These are phyloP conservation scores for Blastobotrys apis DNA, from an alignment of 1,139 yeast species.

Conservation along the genomic window DNA sequence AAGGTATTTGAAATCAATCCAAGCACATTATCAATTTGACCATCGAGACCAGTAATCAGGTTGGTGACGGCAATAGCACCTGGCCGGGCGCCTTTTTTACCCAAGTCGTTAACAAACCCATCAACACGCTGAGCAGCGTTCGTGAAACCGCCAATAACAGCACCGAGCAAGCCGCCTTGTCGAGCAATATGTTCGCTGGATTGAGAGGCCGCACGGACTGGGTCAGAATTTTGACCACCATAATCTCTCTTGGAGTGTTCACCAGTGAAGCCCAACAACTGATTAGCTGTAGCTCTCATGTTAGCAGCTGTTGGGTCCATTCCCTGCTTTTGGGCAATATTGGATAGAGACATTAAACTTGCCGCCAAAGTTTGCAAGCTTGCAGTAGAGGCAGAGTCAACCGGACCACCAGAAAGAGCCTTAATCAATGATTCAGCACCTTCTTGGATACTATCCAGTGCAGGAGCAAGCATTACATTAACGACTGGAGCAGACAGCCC, in stretches of 20 bases:
- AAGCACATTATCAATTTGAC: conserved; percentile 33
- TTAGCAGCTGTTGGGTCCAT: conserved; percentile 16
- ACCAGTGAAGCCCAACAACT: neutral
- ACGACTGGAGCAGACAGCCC: conserved; percentile 26
- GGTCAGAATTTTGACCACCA: neutral
- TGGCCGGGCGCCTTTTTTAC: conserved; percentile 25
- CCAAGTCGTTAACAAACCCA: conserved; percentile 24
- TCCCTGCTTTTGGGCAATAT: conserved; percentile 16
- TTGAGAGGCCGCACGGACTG: neutral
- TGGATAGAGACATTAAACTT: conserved; percentile 13
- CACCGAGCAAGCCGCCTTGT: conserved; percentile 2
- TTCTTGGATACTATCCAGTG: conserved; percentile 31
- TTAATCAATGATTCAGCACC: conserved; percentile 29
- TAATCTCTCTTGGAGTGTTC: neutral
- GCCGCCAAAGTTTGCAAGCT: neutral
- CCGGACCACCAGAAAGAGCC: neutral
- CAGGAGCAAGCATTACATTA: conserved; percentile 26
- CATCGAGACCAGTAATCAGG: conserved; percentile 32
- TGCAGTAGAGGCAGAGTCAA: neutral
- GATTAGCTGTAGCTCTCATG: neutral
- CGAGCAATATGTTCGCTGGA: conserved; percentile 4
- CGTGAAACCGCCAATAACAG: conserved; percentile 19
- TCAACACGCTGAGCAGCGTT: conserved; percentile 29
- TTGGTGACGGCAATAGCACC: conserved; percentile 27
- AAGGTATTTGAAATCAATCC: conserved; percentile 26